Evolutionary conservation across 2,329 filamentous ascomycete genomes (phyloP).

Genomic region (Ceratocystis harringtonii): DNA sequence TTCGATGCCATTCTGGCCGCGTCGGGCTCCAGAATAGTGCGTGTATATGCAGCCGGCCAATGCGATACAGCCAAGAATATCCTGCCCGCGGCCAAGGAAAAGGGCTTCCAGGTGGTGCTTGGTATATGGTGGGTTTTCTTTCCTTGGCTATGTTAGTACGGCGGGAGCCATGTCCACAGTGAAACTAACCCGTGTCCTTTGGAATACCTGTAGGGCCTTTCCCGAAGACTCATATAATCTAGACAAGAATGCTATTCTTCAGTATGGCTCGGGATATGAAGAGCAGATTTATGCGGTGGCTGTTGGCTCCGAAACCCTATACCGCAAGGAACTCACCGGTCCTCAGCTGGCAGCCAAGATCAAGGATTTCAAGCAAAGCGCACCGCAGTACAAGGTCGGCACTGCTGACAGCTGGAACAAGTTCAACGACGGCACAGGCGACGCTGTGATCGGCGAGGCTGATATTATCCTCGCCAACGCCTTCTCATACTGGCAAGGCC

Average conservation of each 20-base stretch:
- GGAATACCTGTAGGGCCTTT: slow-evolving; percentile 36
- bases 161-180: not conserved
- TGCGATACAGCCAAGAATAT: slow-evolving; percentile 49
- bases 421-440: slow-evolving; percentile 50
- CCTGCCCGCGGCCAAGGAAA: slow-evolving; percentile 48
- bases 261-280: slow-evolving; percentile 33
- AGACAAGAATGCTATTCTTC: slow-evolving; percentile 39
- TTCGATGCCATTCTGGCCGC: slow-evolving; percentile 43
- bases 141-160: not conserved
- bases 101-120: slow-evolving; percentile 52
- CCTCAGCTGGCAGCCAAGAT: slow-evolving; percentile 45
- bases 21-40: slow-evolving; percentile 40
- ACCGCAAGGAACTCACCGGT: slow-evolving; percentile 52
- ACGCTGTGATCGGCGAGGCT: slow-evolving; percentile 43
- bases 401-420: slow-evolving; percentile 64
- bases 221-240: slow-evolving; percentile 43
- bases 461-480: slow-evolving; percentile 52
- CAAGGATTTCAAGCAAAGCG: slow-evolving; percentile 40
- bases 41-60: slow-evolving; percentile 52
- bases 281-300: slow-evolving; percentile 52
- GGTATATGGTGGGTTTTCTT: slow-evolving; percentile 45
- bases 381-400: slow-evolving; percentile 43
- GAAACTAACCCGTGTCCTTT: not conserved
- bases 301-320: slow-evolving; percentile 55
- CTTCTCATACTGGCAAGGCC: slow-evolving; percentile 59